phyloP scores from a whole-genome alignment of 2,329 filamentous ascomycete genomes.

The Verruconis gallopava region DNA sequence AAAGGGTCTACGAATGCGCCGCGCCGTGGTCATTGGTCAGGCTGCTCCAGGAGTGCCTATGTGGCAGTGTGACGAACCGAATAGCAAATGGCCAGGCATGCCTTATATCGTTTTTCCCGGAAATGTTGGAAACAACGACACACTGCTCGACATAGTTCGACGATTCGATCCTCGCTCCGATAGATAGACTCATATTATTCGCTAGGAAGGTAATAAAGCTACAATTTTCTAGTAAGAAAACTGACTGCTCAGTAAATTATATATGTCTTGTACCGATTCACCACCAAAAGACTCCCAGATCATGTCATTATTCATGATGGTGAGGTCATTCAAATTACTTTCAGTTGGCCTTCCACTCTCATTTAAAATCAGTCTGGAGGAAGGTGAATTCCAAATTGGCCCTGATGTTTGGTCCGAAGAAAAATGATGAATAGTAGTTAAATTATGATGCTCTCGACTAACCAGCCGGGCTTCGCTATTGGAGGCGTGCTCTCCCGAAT shows the following conservation, averaged over 20 bases:
- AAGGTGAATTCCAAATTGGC: too few species aligned
- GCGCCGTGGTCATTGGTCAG: constrained; percentile 43
- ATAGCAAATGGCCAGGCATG: constrained; percentile 36
- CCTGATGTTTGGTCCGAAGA: too few species aligned
- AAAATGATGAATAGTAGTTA: too few species aligned
- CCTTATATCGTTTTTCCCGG: constrained; percentile 47
- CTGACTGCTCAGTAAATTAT: constrained; percentile 10
- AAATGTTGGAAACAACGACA: constrained; percentile 39
- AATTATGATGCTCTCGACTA: too few species aligned
- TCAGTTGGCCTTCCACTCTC: too few species aligned
- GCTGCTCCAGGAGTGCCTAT: constrained; percentile 45
- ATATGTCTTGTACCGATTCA: constrained; percentile 13
- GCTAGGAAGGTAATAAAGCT: too few species aligned
- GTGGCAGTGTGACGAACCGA: constrained; percentile 44
- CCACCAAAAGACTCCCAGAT: constrained; percentile 17
- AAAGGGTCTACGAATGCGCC: constrained; percentile 41
- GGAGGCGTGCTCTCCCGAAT: too few species aligned
- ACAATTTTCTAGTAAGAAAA: constrained; percentile 4
- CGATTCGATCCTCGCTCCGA: not conserved
- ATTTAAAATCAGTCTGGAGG: too few species aligned
- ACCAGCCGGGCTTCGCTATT: too few species aligned
- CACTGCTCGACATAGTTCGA: constrained; percentile 24
- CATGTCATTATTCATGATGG: constrained; percentile 11
- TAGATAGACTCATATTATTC: too few species aligned
- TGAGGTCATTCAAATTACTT: constrained; percentile 9